Base-by-base conservation (phyloP, 225 moss, liverwort and hornwort genomes). In the Antitrichia curtipendula region DNA sequence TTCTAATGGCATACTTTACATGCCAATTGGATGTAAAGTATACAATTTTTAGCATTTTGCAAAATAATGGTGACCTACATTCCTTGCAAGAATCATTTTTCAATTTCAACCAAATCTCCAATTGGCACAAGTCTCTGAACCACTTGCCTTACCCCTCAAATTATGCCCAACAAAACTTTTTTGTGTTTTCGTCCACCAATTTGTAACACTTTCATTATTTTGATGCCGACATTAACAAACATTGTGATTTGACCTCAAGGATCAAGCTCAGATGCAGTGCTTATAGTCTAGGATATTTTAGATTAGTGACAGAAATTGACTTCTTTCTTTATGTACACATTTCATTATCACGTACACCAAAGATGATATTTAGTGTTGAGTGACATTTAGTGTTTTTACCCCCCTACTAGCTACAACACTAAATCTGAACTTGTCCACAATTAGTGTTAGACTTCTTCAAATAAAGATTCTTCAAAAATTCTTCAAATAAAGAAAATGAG, bases 321-420 rank as follows among this genome's bases (percentile, higher is more conserved):
- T 23, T 0, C 0, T 15, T 25, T 16, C 15, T 9, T 15, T 14
- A 25, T 0, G 5, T 24, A 41, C 13, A 24, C 8, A 69, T 69
- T 24, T 70, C 41, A 14, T 7, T 69, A 3, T 2, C 24, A 5
- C 2, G 6, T 12, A 20, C n/a, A n/a, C n/a, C n/a, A n/a, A n/a
- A n/a, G n/a, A n/a, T n/a, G n/a, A n/a, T n/a, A n/a, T n/a, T n/a
- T n/a, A n/a, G n/a, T n/a, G n/a, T n/a, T n/a, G n/a, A n/a, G n/a
- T n/a, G n/a, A n/a, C n/a, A n/a, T n/a, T n/a, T n/a, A n/a, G n/a
- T n/a, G n/a, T n/a, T n/a, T n/a, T n/a, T n/a, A n/a, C n/a, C n/a
- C n/a, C n/a, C n/a, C n/a, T n/a, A n/a, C n/a, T n/a, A n/a, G n/a
- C n/a, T n/a, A n/a, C n/a, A n/a, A n/a, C n/a, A n/a, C n/a, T n/a